Conservation (phyloP, 2,329 filamentous ascomycete species). For the Aspergillus tanneri region DNA sequence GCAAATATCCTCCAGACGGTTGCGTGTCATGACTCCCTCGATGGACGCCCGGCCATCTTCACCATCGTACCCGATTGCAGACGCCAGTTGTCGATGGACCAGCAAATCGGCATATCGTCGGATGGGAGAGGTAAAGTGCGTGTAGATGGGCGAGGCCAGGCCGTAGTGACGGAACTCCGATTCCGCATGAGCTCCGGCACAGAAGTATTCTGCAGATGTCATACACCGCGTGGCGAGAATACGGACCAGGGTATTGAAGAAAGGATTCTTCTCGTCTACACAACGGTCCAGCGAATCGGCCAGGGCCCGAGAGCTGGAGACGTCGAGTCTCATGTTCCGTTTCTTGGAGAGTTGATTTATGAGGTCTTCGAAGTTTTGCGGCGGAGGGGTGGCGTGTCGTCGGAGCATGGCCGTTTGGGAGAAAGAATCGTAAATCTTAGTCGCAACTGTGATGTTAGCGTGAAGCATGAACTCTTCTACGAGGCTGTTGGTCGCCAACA, state of each 20-base stretch:
- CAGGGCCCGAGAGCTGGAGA: slow-evolving; percentile 86
- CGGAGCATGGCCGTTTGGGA: slow-evolving; percentile 93
- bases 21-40: slow-evolving; percentile 73
- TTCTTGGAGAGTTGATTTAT: slow-evolving; percentile 87
- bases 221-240: slow-evolving; percentile 98
- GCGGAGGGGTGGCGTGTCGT: slow-evolving; percentile 86
- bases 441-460: slow-evolving; percentile 91
- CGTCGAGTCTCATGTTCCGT: slow-evolving; percentile 73
- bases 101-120: slow-evolving; percentile 96
- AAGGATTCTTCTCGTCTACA: slow-evolving; percentile 75
- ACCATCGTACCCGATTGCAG: slow-evolving; percentile 81
- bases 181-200: slow-evolving; percentile 86
- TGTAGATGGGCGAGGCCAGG: slow-evolving; percentile 94
- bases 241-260: slow-evolving; percentile 97
- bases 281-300: slow-evolving; percentile 89
- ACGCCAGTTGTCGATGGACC: slow-evolving; percentile 89
- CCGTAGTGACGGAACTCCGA: slow-evolving; percentile 97
- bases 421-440: slow-evolving; percentile 86
- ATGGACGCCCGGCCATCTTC: slow-evolving; percentile 64
- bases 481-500: slow-evolving; percentile 92
- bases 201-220: slow-evolving; percentile 99
- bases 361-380: slow-evolving; percentile 95
- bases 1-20: slow-evolving; percentile 87
- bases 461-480: slow-evolving; percentile 99
- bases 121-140: slow-evolving; percentile 96